Conservation (phyloP, 352 stramenopile species). For the Aphanomyces cochlioides region DNA sequence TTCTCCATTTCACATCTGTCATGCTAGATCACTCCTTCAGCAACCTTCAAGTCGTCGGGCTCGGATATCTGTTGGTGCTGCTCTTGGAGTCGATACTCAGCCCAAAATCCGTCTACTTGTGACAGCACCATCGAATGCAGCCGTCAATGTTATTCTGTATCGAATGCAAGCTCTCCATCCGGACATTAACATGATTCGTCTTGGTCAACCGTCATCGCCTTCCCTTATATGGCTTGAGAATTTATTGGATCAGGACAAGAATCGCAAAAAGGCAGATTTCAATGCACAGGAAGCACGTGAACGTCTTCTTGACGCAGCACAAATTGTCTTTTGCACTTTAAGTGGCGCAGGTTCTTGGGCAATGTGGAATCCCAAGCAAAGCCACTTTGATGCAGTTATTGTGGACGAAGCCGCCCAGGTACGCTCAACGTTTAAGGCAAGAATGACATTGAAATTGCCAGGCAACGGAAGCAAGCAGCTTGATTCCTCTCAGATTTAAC, state of each 20-base stretch:
- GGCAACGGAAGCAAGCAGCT: conserved; percentile 16
- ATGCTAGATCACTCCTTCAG: conserved; percentile 56
- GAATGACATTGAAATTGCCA: background rate
- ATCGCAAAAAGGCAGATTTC: background rate
- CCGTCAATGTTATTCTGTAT: conserved; percentile 73
- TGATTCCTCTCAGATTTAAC: conserved; percentile 23
- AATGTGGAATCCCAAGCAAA: conserved; percentile 36
- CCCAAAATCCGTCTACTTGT: conserved; percentile 65
- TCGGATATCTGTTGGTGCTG: conserved; percentile 70
- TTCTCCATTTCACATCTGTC: background rate
- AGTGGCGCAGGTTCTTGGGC: conserved; percentile 67
- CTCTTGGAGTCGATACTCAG: conserved; percentile 44
- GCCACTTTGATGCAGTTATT: conserved; percentile 31
- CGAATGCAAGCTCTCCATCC: conserved; percentile 61
- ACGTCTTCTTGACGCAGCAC: conserved; percentile 63
- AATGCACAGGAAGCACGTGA: conserved; percentile 46
- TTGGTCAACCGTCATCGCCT: conserved; percentile 8
- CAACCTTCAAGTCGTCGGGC: conserved; percentile 48
- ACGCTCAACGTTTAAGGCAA: background rate
- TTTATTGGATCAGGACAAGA: conserved; percentile 17
- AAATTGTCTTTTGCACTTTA: conserved; percentile 85
- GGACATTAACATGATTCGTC: conserved; percentile 38
- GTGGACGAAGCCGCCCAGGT: conserved; percentile 31
- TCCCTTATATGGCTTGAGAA: conserved; percentile 21
- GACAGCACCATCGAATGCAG: conserved; percentile 72